Evolutionary conservation across 257 asterid genomes (phyloP), one percentile per base, ranked within the genome.

Genomic region (Anisodus acutangulus): DNA sequence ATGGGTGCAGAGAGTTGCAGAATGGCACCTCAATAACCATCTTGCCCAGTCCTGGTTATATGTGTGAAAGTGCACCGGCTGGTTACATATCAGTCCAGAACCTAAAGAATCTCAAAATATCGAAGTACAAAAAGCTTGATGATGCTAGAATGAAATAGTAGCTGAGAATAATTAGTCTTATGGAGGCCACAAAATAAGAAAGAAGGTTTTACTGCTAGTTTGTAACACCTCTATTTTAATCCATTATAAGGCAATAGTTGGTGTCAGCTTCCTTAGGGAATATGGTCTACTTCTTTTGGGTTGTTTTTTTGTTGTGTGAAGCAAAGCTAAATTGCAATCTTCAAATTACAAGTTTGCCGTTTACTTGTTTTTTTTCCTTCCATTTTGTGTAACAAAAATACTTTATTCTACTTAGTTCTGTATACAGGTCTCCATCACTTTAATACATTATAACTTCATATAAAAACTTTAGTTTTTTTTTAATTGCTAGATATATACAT

Each of bases 141-240:
- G 55, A 70, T 70, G 26, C 35, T 16, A 70, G 79, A 4, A 17
- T 70, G 16, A 17, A 71, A 43, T 71, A 71, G 54, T 71, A 71
- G 54, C 43, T 45, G 79, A 71, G 57, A n/a, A 43, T n/a, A 43
- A 62, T 22, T 19, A 62, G 15, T 62, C 15, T 62, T 22, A 9
- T 62, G 8, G 69, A 35, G 45, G 45, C n/a, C 45, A 66, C 71
- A 66, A 66, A 66, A 11, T 31, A 2, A 31, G 71, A 66, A 66
- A 10, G 60, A 19, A 47, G 43, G 43, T 26, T 47, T 72, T 72
- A 72, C 80, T 72, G 60, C 60, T 72, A n/a, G 41, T 72, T 72
- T 72, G 37, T 39, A 16, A 16, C 39, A 19, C 59, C 43, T 72
- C 58, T 53, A 53, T 13, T 15, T 53, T 72, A 72, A 49, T 45